These are phyloP conservation scores for Euptelea pleiosperma DNA, from an alignment of 164 flowering plant genomes.

Conservation along the genomic window DNA sequence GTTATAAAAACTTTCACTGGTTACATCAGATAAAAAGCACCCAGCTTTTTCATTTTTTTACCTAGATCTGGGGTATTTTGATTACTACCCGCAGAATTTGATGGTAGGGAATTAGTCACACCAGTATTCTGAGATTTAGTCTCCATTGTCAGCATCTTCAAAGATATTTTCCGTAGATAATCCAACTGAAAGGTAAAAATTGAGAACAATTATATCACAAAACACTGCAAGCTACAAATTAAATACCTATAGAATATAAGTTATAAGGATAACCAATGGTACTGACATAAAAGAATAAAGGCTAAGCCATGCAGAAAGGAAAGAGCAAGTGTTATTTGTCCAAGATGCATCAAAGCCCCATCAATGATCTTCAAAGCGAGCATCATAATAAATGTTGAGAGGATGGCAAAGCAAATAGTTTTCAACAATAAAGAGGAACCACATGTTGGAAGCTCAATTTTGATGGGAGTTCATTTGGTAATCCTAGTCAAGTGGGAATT, in stretches of 20 bases:
- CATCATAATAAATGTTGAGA: no score
- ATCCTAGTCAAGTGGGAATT: no score
- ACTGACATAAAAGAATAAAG: neutral
- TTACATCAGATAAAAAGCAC: neutral
- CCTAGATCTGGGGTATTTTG: conserved; percentile 45
- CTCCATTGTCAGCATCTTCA: conserved; percentile 4
- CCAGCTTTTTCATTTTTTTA: neutral
- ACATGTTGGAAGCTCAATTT: no score
- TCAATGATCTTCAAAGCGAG: no score
- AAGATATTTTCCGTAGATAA: conserved; percentile 3
- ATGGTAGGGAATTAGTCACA: conserved; percentile 24
- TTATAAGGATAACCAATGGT: neutral
- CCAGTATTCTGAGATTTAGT: neutral
- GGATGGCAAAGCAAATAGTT: no score
- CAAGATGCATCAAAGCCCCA: no score
- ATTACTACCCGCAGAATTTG: conserved; percentile 29
- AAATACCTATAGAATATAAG: neutral
- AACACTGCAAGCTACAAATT: neutral
- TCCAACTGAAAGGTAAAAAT: conserved; percentile 6
- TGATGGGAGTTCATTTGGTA: no score
- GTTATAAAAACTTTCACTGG: neutral
- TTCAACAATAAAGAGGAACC: no score
- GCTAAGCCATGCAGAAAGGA: no score
- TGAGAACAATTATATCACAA: neutral
- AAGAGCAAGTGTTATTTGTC: no score